A percentile compares a stretch with the other conserved stretches of the same genome.
Evolutionary conservation across 805 yeast genomes (phyloP).

Genomic region (Ogataea haglerorum): DNA sequence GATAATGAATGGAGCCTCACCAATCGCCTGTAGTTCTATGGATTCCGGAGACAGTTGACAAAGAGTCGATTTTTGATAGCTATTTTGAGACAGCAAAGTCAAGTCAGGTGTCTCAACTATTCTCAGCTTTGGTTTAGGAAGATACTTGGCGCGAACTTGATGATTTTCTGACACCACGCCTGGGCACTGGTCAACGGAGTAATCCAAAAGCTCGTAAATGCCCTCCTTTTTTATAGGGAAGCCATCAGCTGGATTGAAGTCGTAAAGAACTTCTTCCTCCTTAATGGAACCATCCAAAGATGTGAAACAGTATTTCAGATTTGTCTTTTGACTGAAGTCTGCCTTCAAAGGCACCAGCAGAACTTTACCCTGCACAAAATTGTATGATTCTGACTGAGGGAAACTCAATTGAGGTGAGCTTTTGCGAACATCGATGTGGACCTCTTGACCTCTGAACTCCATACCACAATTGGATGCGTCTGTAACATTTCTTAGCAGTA

Average conservation of each 20-base stretch:
- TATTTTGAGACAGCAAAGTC: background rate
- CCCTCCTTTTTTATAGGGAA: slow-evolving; percentile 41
- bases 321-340: slow-evolving; percentile 30
- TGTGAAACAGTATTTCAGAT: slow-evolving; percentile 32
- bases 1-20: slow-evolving; percentile 64
- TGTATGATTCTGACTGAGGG: slow-evolving; percentile 27
- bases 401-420: slow-evolving; percentile 56
- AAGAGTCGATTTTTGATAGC: slow-evolving; percentile 13
- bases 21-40: slow-evolving; percentile 43
- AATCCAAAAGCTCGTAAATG: slow-evolving; percentile 37
- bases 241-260: slow-evolving; percentile 25
- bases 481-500: slow-evolving; percentile 59
- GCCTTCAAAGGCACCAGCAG: slow-evolving; percentile 53
- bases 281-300: slow-evolving; percentile 22
- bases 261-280: slow-evolving; percentile 6
- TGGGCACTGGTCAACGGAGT: slow-evolving; percentile 42
- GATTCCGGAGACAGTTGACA: slow-evolving; percentile 28
- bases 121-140: slow-evolving; percentile 29
- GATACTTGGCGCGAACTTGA: slow-evolving; percentile 25
- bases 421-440: slow-evolving; percentile 62
- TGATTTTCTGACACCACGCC: slow-evolving; percentile 34
- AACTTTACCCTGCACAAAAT: slow-evolving; percentile 59
- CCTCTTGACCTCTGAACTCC: slow-evolving; percentile 61
- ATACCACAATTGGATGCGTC: slow-evolving; percentile 82
- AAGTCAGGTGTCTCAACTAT: slow-evolving; percentile 11